A percentile compares a stretch with the other conserved stretches of the same genome.
These are phyloP conservation scores for Solanum neorickii DNA, from an alignment of 257 asterid genomes.

Conservation along the genomic window DNA sequence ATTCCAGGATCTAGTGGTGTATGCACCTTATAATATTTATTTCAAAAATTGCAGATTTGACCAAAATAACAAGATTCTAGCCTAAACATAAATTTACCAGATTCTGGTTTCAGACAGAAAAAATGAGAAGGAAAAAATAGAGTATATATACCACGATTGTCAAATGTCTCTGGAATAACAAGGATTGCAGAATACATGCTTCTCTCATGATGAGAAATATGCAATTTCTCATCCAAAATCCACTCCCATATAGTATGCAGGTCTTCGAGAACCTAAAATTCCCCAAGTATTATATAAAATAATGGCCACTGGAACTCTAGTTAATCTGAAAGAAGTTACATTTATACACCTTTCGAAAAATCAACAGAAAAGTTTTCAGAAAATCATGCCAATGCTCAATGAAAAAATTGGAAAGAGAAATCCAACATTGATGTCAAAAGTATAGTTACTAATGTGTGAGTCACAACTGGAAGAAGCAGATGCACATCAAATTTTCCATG, in stretches of 20 bases:
- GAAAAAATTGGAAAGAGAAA: not conserved
- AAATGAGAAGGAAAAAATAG: not conserved
- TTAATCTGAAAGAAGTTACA: not conserved
- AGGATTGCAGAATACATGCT: conserved; percentile 67
- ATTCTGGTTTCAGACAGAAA: not conserved
- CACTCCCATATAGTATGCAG: conserved; percentile 90
- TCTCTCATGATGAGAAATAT: conserved; percentile 56
- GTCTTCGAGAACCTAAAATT: conserved; percentile 73
- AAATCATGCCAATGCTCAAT: not conserved
- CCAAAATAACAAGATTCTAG: not conserved
- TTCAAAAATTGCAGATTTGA: not conserved
- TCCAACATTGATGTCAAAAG: not conserved
- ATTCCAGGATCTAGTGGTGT: not conserved
- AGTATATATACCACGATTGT: conserved; percentile 59
- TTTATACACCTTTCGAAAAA: not conserved
- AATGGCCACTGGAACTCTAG: not conserved
- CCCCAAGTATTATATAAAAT: not conserved
- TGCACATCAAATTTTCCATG: not conserved
- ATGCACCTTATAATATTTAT: not conserved
- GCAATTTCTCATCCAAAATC: conserved; percentile 65
- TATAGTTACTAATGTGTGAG: not conserved
- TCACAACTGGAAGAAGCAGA: not conserved
- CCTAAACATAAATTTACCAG: not conserved
- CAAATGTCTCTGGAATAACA: conserved; percentile 92
- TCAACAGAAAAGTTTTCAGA: not conserved